Evolutionary conservation across 495 filamentous ascomycete species (phyloP).

Genomic region (Platismatia glauca): DNA sequence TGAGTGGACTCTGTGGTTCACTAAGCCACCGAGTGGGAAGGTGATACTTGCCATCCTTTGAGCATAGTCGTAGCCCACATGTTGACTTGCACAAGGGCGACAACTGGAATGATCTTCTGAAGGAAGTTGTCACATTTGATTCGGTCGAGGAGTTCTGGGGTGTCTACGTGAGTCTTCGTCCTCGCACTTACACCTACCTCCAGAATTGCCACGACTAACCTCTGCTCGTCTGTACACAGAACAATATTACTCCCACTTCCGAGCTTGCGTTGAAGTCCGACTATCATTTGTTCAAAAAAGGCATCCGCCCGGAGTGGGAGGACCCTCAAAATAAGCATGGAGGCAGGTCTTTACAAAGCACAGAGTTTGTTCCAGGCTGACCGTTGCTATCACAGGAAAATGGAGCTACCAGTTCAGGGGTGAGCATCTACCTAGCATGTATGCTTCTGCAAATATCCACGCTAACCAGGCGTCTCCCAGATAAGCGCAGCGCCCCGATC

Average conservation of each 20-base stretch:
- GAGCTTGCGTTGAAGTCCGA: conserved; percentile 95
- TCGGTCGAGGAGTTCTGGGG: conserved; percentile 99
- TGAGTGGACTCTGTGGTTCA: conserved; percentile 98
- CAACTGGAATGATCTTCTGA: conserved; percentile 96
- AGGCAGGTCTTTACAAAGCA: conserved; percentile 35
- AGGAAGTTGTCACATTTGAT: conserved; percentile 97
- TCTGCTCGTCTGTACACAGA: conserved; percentile 44
- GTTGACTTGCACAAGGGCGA: conserved; percentile 53
- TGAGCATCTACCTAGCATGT: not conserved
- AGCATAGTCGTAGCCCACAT: not conserved
- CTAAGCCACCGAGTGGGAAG: conserved; percentile 95
- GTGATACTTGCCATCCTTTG: conserved; percentile 37
- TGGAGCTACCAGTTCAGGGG: conserved; percentile 94
- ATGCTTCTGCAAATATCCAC: not conserved
- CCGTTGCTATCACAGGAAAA: conserved; percentile 37
- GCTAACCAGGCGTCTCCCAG: conserved; percentile 30
- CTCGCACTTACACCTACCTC: not conserved
- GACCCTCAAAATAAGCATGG: conserved; percentile 97
- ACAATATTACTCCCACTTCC: conserved; percentile 95
- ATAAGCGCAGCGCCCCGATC: conserved; percentile 80
- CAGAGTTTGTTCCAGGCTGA: not conserved
- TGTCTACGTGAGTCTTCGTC: conserved; percentile 68
- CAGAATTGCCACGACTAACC: not conserved
- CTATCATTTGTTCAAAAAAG: conserved; percentile 98
- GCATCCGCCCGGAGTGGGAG: conserved; percentile 96